Evolutionary conservation across 1,284 basidiomycete genomes (phyloP).

Genomic region (Cutaneotrichosporon cutaneum): DNA sequence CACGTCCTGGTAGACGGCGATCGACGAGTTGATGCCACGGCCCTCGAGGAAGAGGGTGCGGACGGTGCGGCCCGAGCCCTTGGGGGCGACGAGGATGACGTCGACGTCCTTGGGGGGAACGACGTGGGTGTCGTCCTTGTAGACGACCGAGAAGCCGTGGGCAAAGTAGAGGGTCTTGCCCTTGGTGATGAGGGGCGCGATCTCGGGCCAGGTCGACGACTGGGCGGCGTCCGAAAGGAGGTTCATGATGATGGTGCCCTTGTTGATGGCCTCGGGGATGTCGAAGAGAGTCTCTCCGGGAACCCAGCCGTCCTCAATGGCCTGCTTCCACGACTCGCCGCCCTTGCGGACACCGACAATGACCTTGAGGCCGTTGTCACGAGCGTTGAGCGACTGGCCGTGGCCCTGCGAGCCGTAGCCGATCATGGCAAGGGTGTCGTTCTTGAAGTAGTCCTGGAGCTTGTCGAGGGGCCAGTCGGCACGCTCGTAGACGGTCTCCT

Average conservation of each 20-base stretch:
- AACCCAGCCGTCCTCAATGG: constrained; percentile 96
- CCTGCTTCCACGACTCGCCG: constrained; percentile 92
- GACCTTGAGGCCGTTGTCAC: constrained; percentile 98
- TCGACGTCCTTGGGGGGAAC: constrained; percentile 90
- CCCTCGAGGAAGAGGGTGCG: constrained; percentile 99
- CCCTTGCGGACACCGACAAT: constrained; percentile 97
- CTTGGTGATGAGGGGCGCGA: constrained; percentile 93
- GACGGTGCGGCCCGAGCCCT: constrained; percentile 98
- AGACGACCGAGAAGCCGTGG: constrained; percentile 98
- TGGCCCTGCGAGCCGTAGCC: constrained; percentile 98
- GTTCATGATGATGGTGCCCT: constrained; percentile 99
- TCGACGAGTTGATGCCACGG: constrained; percentile 62
- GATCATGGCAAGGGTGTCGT: constrained; percentile 97
- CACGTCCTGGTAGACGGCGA: constrained; percentile 69
- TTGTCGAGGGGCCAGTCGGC: constrained; percentile 97
- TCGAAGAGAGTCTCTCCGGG: constrained; percentile 97
- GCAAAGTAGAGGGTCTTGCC: constrained; percentile 99
- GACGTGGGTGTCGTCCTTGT: constrained; percentile 95
- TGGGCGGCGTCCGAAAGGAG: constrained; percentile 98
- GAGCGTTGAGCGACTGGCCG: constrained; percentile 96
- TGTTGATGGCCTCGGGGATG: constrained; percentile 95
- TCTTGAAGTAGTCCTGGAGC: constrained; percentile 99
- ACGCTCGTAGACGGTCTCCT: constrained; percentile 96
- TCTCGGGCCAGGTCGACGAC: constrained; percentile 84
- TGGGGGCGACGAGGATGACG: constrained; percentile 98